Evolutionary conservation across 2,329 filamentous ascomycete species (phyloP).

Genomic region (Botrytis medusae): DNA sequence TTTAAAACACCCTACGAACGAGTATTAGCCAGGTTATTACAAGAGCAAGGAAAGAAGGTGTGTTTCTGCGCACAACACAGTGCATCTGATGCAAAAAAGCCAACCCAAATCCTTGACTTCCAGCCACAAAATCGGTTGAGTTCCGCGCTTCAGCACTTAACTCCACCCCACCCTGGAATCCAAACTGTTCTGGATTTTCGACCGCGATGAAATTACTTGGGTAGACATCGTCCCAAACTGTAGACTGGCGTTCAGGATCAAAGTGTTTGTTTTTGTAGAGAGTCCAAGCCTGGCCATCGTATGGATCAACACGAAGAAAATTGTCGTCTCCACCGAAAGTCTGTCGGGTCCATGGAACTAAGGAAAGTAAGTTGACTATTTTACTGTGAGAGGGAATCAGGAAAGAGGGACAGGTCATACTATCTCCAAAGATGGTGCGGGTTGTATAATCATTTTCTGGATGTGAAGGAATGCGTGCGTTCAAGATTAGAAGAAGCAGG

Average conservation of each 20-base stretch:
- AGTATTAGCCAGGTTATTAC: neutral
- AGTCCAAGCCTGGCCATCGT: neutral
- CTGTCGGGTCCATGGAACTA: neutral
- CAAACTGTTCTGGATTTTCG: neutral
- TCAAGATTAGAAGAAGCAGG: neutral
- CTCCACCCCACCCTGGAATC: neutral
- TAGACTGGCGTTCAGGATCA: neutral
- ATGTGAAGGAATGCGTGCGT: neutral
- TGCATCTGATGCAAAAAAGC: neutral
- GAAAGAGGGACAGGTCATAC: neutral
- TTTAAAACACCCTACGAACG: neutral
- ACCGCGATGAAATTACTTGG: neutral
- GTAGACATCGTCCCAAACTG: neutral
- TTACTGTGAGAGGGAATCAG: neutral
- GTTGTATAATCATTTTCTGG: neutral
- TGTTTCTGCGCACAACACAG: neutral
- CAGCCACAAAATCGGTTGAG: neutral
- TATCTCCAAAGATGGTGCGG: neutral
- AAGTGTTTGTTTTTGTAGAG: neutral
- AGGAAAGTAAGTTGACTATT: neutral
- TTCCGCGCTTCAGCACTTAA: neutral
- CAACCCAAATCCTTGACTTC: neutral
- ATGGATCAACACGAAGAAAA: neutral
- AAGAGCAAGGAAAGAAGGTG: neutral
- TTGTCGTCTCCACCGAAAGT: neutral